Conservation (phyloP, 2,329 filamentous ascomycete genomes). For the Magnaporthiopsis rhizophila region DNA sequence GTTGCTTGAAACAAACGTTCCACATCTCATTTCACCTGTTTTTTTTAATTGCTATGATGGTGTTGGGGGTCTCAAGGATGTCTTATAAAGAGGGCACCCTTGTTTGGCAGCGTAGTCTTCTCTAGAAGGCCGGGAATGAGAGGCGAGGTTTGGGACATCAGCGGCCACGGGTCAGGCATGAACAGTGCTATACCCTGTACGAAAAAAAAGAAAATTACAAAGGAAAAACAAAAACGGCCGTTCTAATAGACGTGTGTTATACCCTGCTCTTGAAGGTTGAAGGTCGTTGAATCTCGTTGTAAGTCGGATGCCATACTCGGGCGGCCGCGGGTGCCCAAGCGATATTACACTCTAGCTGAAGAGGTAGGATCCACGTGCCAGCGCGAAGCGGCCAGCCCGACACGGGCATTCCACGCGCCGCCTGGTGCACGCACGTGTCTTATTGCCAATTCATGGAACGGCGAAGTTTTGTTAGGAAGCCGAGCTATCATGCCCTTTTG, state of each 20-base stretch:
- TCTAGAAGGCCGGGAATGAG: background rate
- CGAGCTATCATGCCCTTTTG: background rate
- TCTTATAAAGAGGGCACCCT: background rate
- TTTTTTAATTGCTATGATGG: background rate
- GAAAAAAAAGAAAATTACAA: too few relatives aligned
- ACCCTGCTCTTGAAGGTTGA: background rate
- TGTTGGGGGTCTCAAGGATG: background rate
- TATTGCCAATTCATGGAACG: background rate
- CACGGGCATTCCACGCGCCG: background rate
- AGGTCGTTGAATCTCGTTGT: background rate
- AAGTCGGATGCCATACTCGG: background rate
- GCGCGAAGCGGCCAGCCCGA: background rate
- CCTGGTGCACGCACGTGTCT: background rate
- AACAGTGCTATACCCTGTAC: background rate
- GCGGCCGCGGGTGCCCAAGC: background rate
- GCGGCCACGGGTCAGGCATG: background rate
- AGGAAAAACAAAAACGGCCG: background rate
- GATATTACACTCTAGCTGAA: background rate
- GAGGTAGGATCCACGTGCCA: background rate
- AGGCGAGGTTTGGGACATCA: background rate
- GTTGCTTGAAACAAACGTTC: too few relatives aligned
- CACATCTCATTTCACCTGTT: background rate
- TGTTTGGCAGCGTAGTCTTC: background rate
- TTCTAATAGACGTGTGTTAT: background rate
- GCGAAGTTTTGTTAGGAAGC: background rate